These are phyloP conservation scores for Gentiana dahurica DNA, from an alignment of 257 asterid genomes.

Conservation along the genomic window DNA sequence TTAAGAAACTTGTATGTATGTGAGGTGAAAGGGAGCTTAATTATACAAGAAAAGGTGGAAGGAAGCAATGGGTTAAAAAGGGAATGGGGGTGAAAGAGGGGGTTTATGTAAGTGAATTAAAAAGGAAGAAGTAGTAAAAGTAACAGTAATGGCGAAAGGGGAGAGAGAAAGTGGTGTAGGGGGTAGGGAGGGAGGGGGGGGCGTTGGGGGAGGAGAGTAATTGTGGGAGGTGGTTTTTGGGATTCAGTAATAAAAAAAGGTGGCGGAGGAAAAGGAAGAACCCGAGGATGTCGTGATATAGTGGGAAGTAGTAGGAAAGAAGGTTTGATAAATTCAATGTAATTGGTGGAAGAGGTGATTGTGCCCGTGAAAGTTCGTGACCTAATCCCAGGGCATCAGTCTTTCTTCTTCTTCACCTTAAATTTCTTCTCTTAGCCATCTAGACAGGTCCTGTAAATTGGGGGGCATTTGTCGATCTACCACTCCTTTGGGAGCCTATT, in stretches of 20 bases:
- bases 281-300: slow-evolving; percentile 4
- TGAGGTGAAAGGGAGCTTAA: background rate
- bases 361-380: slow-evolving; percentile 23
- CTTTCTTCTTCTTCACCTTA: slow-evolving; percentile 8
- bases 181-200: background rate
- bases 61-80: too few relatives aligned
- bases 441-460: slow-evolving; percentile 1
- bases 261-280: slow-evolving; percentile 1
- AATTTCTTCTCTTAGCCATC: slow-evolving; percentile 18
- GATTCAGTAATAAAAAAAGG: background rate
- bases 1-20: background rate
- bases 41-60: too few relatives aligned
- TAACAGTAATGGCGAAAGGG: background rate
- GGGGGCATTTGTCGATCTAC: too few relatives aligned
- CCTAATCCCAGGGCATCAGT: slow-evolving; percentile 14
- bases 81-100: background rate
- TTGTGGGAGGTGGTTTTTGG: background rate
- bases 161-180: slow-evolving; percentile 12
- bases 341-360: slow-evolving; percentile 8
- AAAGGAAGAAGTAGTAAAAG: background rate
- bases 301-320: background rate
- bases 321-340: background rate
- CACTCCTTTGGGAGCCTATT: too few relatives aligned
- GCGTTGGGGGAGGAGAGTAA: slow-evolving; percentile 7
- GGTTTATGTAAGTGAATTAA: slow-evolving; percentile 6